Base-by-base conservation (phyloP, 148 eudicot genomes). In the Amaranthus cruentus region DNA sequence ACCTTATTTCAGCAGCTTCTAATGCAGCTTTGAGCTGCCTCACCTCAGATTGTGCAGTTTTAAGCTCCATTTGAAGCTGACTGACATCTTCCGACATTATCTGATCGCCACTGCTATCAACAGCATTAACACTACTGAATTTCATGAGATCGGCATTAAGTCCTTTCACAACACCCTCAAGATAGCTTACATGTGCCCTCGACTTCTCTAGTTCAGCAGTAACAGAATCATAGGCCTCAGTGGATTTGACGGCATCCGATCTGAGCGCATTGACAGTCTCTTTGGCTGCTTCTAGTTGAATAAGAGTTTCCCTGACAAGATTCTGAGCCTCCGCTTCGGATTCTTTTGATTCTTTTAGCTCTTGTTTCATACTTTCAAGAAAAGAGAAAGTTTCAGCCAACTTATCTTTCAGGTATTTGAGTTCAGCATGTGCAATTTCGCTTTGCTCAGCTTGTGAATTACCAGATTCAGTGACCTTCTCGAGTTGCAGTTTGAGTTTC, bases 281-380 rank as follows among this genome's bases (percentile, higher is more conserved):
- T 72, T 87, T 94, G 7, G 97, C 96, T 21, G 78, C 83, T 81
- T 89, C 91, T 12, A 94, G 88, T 76, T 91, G 95, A 49, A 82
- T 69, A 44, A 91, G 74, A 50, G 95, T 91, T 77, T 89, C 87
- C 21, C 60, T 72, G 47, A 85, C 85, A 7, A 85, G 77, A 44
- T 71, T 79, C 60, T 84, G 89, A 12, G 97, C 92, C 50, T 80
- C 79, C 59, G 85, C 84, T 83, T 94, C 93, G 6, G 93, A 90
- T 77, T 82, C 80, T 79, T 83, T 84, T 75, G 86, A 73, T 15
- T 74, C 85, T 0, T 66, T 76, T 18, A 94, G 83, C 79, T 94
- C 88, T 52, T 47, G 77, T 76, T 82, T 89, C 93, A 89, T 88
- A 73, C 76, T 87, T 55, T 91, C 89, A 59, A 84, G 76, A 50